Base-by-base conservation (phyloP, 2,329 filamentous ascomycete species). In the Xylaria sp. region DNA sequence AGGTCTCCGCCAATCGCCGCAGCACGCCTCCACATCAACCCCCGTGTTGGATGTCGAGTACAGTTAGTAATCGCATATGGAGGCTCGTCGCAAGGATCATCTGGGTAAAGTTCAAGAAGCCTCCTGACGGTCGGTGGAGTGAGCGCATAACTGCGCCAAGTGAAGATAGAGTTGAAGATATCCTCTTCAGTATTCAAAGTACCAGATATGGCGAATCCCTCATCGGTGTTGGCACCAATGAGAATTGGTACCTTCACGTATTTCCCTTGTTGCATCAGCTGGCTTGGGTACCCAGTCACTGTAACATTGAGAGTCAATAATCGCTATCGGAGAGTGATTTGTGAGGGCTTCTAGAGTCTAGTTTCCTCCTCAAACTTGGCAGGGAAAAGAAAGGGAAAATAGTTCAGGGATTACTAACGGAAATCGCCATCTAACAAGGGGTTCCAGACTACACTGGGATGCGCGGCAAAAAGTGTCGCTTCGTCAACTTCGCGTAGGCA, bases 211-310 rank as follows among this genome's bases (percentile, higher is more conserved):
- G 78, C 81, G 68, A 84, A 84, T 38, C 76, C 77, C 48, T 87
- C 85, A 70, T 87, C 84, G 4, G 80, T 83, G 69, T 86, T 87
- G 59, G 83, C 80, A 3, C 85, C 85, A 0, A 79, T 81, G 1
- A 87, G 74, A 23, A 85, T 76, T 0, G 84, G 84, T 0, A 86
- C 78, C 2, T 79, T 75, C 48, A 82, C 77, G 72, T 81, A 85
- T 17, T 81, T 81, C 0, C 80, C 80, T n/a, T 79, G 70, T 0
- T 76, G 74, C 36, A 82, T 81, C 4, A 84, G 80, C 33, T 81
- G 79, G 67, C 84, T 85, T 2, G 84, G 83, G 58, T 83, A 86
- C 0, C 77, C 83, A 0, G 82, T 83, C 15, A 85, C 49, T 53
- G 7, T 28, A 53, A 4, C 7, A 53, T 28, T 33, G 5, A n/a